Percentiles rank a stretch among this genome's conserved stretches.
Conservation (phyloP, 352 stramenopile species). For the Thalassiosira hispida region DNA sequence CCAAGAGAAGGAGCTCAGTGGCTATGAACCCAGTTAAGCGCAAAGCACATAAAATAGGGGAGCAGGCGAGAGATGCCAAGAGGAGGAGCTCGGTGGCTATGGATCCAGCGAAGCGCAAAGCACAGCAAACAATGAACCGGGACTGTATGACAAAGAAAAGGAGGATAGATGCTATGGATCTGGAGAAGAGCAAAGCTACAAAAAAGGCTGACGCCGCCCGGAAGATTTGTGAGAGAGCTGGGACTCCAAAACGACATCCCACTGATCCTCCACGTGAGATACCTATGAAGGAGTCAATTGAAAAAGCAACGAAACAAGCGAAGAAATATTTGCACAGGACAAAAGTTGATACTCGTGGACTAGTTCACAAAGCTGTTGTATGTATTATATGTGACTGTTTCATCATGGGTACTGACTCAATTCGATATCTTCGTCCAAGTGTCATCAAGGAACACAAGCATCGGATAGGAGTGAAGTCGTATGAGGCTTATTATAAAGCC, state of each 20-base stretch:
- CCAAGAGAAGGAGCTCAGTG: not conserved
- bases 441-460: not conserved
- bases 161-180: not conserved
- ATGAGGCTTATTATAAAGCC: slow-evolving; percentile 19
- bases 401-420: slow-evolving; percentile 29
- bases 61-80: not conserved
- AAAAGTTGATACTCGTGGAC: not conserved
- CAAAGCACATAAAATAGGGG: not conserved
- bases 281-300: not conserved
- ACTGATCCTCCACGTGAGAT: not conserved
- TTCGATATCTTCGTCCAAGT: slow-evolving; percentile 5
- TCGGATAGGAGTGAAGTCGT: slow-evolving; percentile 17
- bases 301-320: not conserved
- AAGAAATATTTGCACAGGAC: not conserved
- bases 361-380: slow-evolving; percentile 3
- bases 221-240: not conserved
- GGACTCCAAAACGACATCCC: too few species aligned
- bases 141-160: not conserved
- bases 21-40: not conserved
- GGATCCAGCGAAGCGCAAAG: not conserved
- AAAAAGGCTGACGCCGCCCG: not conserved
- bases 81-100: not conserved
- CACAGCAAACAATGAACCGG: not conserved
- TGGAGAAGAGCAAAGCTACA: not conserved
- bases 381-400: slow-evolving; percentile 36